Evolutionary conservation across 257 asterid species (phyloP), one percentile per base, ranked within the genome.

Genomic region (Gentiana macrophylla): DNA sequence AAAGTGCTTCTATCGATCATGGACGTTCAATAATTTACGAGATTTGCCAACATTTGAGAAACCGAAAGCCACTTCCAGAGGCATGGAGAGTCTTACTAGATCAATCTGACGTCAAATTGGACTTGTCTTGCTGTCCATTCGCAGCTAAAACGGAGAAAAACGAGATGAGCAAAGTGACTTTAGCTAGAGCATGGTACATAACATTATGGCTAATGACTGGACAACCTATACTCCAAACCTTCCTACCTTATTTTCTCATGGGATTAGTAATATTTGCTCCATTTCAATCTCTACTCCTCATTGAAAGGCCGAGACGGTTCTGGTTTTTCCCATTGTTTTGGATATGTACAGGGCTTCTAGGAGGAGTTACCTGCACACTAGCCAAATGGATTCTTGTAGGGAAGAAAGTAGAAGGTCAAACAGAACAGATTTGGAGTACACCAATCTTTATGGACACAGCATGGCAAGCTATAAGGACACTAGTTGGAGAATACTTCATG

Each of bases 371-470:
- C 10, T 84, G 90, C 41, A 75, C 63, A 7, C 35, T 63, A 52
- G 50, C 70, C 32, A 84, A 84, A 75, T 81, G 90, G 94, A 50
- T 79, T 67, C 73, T 84, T 3, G 94, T 79, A 0, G 94, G 94
- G 35, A 54, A 67, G 24, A 84, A 74, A 74, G 61, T 47, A 46
- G 71, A 71, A 0, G 82, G 84, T 10, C 53, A 65, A 62, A 56
- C 62, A 4, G 79, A 75, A 62, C 70, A 69, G 5, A 81, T 79
- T 9, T 81, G 87, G 91, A 79, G 87, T 47, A 5, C 5, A 15
- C 61, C 81, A 49, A 81, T 72, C 56, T 81, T 79, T 72, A 73
- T 70, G 87, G 91, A 84, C 63, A 79, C 94, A 6, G 64, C 59
- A 12, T 79, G 90, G 87, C 83, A 79, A 53, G 85, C 91, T 10